Evolutionary conservation across 2,329 filamentous ascomycete genomes (phyloP).

Genomic region (Elsinoe australis): DNA sequence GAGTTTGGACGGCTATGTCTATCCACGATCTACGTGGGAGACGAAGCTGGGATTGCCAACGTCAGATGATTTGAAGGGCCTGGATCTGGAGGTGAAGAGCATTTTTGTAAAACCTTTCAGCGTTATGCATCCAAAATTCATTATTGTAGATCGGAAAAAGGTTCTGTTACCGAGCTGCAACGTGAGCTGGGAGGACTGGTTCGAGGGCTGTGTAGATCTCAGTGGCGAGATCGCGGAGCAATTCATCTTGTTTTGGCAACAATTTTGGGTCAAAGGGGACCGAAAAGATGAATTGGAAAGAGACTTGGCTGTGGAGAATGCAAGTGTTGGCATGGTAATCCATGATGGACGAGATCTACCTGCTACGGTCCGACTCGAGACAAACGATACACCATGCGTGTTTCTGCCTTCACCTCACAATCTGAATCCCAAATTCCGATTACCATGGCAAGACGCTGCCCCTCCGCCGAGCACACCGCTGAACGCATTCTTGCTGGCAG

Average conservation of each 20-base stretch:
- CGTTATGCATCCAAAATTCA: constrained; percentile 82
- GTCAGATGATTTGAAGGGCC: constrained; percentile 46
- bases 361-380: neutral
- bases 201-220: constrained; percentile 66
- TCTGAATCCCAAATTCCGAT: constrained; percentile 55
- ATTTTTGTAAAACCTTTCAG: constrained; percentile 73
- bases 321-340: neutral
- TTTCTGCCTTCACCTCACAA: constrained; percentile 70
- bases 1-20: constrained; percentile 54
- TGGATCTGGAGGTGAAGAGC: constrained; percentile 66
- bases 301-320: neutral
- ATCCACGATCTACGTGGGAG: constrained; percentile 53
- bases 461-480: constrained; percentile 57
- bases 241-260: constrained; percentile 59
- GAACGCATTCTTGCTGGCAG: constrained; percentile 55
- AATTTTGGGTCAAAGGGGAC: constrained; percentile 53
- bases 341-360: neutral
- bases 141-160: constrained; percentile 59
- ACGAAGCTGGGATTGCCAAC: constrained; percentile 56
- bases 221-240: constrained; percentile 53
- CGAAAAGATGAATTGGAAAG: constrained; percentile 16
- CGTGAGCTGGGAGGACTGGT: constrained; percentile 81
- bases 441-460: constrained; percentile 45
- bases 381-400: constrained; percentile 44
- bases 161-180: constrained; percentile 74